Evolutionary conservation across 192 early-diverging fungal genomes (phyloP).

Genomic region (Coemansia sp.): DNA sequence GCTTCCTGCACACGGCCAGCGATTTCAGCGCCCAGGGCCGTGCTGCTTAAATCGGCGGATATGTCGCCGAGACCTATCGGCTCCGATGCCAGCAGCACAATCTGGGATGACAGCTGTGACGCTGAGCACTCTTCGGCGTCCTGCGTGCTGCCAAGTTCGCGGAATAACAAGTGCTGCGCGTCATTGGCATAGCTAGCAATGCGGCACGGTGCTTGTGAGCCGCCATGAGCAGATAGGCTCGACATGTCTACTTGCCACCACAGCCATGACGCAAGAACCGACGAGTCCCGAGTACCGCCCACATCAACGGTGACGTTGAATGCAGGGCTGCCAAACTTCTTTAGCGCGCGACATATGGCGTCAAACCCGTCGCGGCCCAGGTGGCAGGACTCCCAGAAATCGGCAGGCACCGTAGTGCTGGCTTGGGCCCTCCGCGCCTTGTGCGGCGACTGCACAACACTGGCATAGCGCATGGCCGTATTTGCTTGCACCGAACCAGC

Average conservation of each 20-base stretch:
- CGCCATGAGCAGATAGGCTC: conserved; percentile 9
- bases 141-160: conserved; percentile 7
- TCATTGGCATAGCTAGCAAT: conserved; percentile 10
- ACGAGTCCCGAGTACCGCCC: conserved; percentile 13
- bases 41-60: background rate
- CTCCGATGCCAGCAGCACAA: conserved; percentile 30
- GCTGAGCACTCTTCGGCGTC: background rate
- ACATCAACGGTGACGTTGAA: conserved; percentile 22
- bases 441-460: background rate
- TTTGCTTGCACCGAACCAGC: background rate
- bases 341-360: conserved; percentile 16
- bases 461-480: background rate
- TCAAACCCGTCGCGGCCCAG: conserved; percentile 42
- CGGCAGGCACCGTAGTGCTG: conserved; percentile 8
- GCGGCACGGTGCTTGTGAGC: background rate
- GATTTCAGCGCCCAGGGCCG: conserved; percentile 7
- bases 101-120: conserved; percentile 8
- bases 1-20: conserved; percentile 8
- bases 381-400: conserved; percentile 53
- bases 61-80: conserved; percentile 24
- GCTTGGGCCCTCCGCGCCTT: background rate
- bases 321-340: conserved; percentile 21
- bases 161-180: conserved; percentile 17
- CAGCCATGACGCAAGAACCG: conserved; percentile 47
- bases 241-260: conserved; percentile 53